These are phyloP conservation scores for Trichothecium roseum DNA, from an alignment of 2,329 filamentous ascomycete genomes.

Conservation along the genomic window DNA sequence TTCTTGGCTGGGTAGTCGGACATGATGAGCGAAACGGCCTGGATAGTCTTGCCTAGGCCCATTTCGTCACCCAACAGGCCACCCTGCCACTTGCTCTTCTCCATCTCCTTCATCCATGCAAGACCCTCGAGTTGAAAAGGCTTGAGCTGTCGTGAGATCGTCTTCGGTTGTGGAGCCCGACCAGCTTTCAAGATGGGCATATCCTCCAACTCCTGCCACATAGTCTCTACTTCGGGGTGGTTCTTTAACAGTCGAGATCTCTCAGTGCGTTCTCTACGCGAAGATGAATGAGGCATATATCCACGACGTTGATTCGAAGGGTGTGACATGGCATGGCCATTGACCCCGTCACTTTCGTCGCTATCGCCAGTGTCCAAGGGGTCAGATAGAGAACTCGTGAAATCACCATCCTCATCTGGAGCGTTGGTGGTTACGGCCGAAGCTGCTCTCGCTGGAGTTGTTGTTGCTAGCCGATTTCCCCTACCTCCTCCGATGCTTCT, in stretches of 20 bases:
- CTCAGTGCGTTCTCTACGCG: slow-evolving; percentile 27
- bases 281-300: slow-evolving; percentile 16
- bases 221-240: slow-evolving; percentile 70
- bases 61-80: slow-evolving; percentile 94
- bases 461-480: too few relatives aligned
- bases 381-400: too few relatives aligned
- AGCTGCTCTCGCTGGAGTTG: too few relatives aligned
- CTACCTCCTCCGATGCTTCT: too few relatives aligned
- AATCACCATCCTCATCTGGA: too few relatives aligned
- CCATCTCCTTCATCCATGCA: slow-evolving; percentile 89
- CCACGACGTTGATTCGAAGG: slow-evolving; percentile 21
- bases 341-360: slow-evolving; percentile 5
- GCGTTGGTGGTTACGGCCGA: too few relatives aligned
- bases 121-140: slow-evolving; percentile 90
- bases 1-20: slow-evolving; percentile 77
- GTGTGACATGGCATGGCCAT: slow-evolving; percentile 5
- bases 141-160: slow-evolving; percentile 77
- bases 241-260: slow-evolving; percentile 59
- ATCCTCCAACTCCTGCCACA: slow-evolving; percentile 72
- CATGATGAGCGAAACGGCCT: slow-evolving; percentile 96
- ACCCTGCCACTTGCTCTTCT: slow-evolving; percentile 74
- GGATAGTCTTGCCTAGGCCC: slow-evolving; percentile 98
- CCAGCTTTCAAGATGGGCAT: slow-evolving; percentile 54
- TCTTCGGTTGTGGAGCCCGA: slow-evolving; percentile 41
- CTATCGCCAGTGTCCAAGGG: slow-evolving; percentile 12